Conservation (phyloP, 805 yeast genomes). For the Peterozyma toletana region DNA sequence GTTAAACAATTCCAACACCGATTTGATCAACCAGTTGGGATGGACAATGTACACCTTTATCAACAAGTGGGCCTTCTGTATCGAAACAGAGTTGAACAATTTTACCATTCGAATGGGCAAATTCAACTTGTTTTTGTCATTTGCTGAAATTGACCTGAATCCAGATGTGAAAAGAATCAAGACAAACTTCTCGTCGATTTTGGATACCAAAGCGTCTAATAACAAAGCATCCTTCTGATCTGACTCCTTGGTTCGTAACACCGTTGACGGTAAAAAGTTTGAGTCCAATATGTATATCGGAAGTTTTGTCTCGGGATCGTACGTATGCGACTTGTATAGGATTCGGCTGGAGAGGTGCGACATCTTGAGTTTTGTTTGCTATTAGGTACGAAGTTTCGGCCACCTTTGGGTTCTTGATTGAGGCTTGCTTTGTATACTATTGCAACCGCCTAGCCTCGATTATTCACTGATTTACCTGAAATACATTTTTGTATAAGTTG, state of each 20-base stretch:
- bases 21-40: constrained; percentile 83
- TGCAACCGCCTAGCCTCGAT: too few relatives aligned
- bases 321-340: constrained; percentile 51
- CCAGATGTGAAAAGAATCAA: constrained; percentile 41
- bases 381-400: too few relatives aligned
- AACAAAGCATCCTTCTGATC: constrained; percentile 5
- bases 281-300: constrained; percentile 84
- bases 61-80: constrained; percentile 44
- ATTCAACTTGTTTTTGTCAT: constrained; percentile 20
- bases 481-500: too few relatives aligned
- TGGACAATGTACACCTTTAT: constrained; percentile 73
- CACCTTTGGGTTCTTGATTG: too few relatives aligned
- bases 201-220: neutral
- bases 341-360: constrained; percentile 16
- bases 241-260: constrained; percentile 12
- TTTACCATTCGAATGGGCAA: constrained; percentile 27
- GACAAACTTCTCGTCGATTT: constrained; percentile 2
- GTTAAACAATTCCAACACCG: constrained; percentile 63
- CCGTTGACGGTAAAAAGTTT: constrained; percentile 63
- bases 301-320: constrained; percentile 58
- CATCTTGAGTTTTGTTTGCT: too few relatives aligned
- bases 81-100: constrained; percentile 49
- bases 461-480: too few relatives aligned
- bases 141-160: constrained; percentile 35
- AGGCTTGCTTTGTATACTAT: too few relatives aligned